phyloP scores from a whole-genome alignment of 2,329 filamentous ascomycete genomes.

The Hypoxylon sp. region DNA sequence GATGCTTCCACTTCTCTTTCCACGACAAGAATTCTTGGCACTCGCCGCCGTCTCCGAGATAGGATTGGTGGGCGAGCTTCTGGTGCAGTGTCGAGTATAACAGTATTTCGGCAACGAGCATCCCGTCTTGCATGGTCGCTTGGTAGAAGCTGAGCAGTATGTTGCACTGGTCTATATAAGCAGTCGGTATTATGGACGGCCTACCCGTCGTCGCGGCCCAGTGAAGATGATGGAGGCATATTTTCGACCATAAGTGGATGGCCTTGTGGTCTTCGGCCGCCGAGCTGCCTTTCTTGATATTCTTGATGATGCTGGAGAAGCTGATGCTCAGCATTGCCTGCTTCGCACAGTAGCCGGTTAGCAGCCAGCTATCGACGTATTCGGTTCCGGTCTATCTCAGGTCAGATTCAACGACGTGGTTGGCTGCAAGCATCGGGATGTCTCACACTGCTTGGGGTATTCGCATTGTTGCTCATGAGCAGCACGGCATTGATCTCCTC shows the following conservation, averaged over 20 bases:
- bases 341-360: slow-evolving; percentile 53
- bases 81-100: slow-evolving; percentile 49
- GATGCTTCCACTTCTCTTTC: slow-evolving; percentile 48
- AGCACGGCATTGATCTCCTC: slow-evolving; percentile 53
- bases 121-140: slow-evolving; percentile 52
- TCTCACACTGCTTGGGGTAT: slow-evolving; percentile 42
- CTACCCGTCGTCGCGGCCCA: slow-evolving; percentile 53
- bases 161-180: slow-evolving; percentile 52
- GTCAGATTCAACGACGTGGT: slow-evolving; percentile 1
- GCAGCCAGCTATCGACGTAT: slow-evolving; percentile 54
- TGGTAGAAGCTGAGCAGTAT: slow-evolving; percentile 51
- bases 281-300: slow-evolving; percentile 45
- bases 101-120: slow-evolving; percentile 51
- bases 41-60: slow-evolving; percentile 43
- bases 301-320: slow-evolving; percentile 51
- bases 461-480: slow-evolving; percentile 49
- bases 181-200: slow-evolving; percentile 48
- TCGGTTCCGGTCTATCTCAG: slow-evolving; percentile 44
- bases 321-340: slow-evolving; percentile 54
- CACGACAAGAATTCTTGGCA: slow-evolving; percentile 47
- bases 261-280: slow-evolving; percentile 47
- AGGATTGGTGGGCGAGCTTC: slow-evolving; percentile 45
- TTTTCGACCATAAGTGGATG: slow-evolving; percentile 49
- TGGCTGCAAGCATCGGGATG: neutral
- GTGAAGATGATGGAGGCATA: slow-evolving; percentile 49